These are phyloP conservation scores for Thielaviopsis ethacetica DNA, from an alignment of 2,329 filamentous ascomycete genomes.

Conservation along the genomic window DNA sequence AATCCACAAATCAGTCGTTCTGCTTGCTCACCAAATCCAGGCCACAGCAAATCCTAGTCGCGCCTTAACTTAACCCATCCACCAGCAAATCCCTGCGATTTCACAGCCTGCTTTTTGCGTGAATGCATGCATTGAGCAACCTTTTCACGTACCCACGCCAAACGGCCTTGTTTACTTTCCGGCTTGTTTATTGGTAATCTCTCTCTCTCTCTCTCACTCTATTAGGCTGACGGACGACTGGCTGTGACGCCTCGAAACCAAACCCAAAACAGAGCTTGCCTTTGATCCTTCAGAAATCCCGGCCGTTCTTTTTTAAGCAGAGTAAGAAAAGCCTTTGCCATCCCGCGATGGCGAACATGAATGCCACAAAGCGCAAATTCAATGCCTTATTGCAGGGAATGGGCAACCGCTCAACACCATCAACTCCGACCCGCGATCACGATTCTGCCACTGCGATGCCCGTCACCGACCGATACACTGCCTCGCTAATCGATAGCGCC, in stretches of 20 bases:
- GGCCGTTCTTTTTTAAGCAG: not conserved
- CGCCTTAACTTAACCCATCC: too few species aligned
- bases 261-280: slow-evolving; percentile 8
- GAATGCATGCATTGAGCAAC: not conserved
- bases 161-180: not conserved
- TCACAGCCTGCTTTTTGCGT: not conserved
- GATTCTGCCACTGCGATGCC: slow-evolving; percentile 17
- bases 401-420: slow-evolving; percentile 22
- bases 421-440: slow-evolving; percentile 2
- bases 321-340: not conserved
- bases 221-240: not conserved
- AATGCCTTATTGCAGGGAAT: slow-evolving; percentile 56
- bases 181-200: not conserved
- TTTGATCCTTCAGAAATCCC: not conserved
- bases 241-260: slow-evolving; percentile 1
- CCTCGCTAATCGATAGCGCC: slow-evolving; percentile 13
- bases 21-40: too few species aligned
- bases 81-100: not conserved
- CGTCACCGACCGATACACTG: not conserved
- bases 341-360: slow-evolving; percentile 31
- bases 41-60: too few species aligned
- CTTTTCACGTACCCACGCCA: not conserved
- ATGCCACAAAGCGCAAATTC: slow-evolving; percentile 72
- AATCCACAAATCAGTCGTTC: too few species aligned
- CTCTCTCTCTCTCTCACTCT: not conserved